Conservation (phyloP, 164 flowering plant genomes). For the Magnolia changhungtana region DNA sequence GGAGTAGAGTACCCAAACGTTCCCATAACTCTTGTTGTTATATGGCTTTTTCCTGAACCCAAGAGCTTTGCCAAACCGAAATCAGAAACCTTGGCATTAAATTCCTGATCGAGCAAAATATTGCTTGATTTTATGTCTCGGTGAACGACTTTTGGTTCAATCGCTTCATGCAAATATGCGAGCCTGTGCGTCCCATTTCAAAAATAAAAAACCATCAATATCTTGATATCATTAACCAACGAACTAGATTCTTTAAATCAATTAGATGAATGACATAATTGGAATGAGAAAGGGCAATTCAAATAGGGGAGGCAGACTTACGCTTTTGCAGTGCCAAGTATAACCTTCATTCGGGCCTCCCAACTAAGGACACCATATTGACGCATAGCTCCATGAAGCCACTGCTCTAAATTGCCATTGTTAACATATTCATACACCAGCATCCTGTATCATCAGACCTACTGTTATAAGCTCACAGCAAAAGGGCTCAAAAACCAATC, state of each 20-base stretch:
- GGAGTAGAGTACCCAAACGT: constrained; percentile 17
- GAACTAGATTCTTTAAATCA: not conserved
- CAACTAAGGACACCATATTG: constrained; percentile 31
- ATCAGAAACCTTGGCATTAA: constrained; percentile 47
- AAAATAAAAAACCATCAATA: not conserved
- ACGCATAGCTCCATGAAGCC: constrained; percentile 40
- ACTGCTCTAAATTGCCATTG: constrained; percentile 27
- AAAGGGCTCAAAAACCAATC: not conserved
- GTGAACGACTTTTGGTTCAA: constrained; percentile 52
- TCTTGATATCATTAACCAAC: not conserved
- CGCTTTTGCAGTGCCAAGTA: constrained; percentile 38
- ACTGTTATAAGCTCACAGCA: not conserved
- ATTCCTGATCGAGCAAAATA: constrained; percentile 36
- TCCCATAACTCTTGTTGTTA: constrained; percentile 48
- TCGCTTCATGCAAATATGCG: constrained; percentile 51
- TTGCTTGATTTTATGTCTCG: constrained; percentile 54
- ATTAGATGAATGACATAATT: not conserved
- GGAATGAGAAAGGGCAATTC: not conserved
- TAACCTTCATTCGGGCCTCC: constrained; percentile 40
- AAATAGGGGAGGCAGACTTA: constrained; percentile 11
- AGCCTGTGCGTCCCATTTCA: constrained; percentile 30
- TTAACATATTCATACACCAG: constrained; percentile 23
- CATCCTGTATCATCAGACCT: constrained; percentile 8
- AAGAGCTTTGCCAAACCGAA: constrained; percentile 54
- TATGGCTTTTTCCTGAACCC: constrained; percentile 45